phyloP scores from a whole-genome alignment of 352 stramenopile genomes.

The Aphanomyces invadans region DNA sequence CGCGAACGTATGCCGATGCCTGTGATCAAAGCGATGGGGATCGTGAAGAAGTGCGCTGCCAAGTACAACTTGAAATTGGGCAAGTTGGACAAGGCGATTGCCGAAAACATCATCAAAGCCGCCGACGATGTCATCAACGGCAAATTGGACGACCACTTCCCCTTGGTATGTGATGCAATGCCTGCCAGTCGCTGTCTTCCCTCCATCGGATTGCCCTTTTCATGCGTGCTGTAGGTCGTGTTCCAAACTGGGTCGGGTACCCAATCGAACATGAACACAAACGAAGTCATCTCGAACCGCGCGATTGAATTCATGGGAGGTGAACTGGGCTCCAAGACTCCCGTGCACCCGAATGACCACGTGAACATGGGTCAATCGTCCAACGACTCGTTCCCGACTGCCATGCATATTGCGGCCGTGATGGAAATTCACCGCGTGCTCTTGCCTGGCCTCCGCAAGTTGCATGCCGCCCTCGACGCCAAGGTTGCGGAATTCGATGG shows the following conservation, averaged over 20 bases:
- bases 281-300: conserved; percentile 93
- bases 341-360: conserved; percentile 73
- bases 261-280: conserved; percentile 98
- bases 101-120: conserved; percentile 86
- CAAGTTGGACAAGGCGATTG: conserved; percentile 69
- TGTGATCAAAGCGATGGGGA: conserved; percentile 88
- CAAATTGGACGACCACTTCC: conserved; percentile 93
- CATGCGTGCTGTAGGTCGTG: too few relatives aligned
- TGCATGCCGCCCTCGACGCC: conserved; percentile 32
- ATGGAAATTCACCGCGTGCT: conserved; percentile 41
- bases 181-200: too few relatives aligned
- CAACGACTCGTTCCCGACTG: conserved; percentile 54
- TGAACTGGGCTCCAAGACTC: conserved; percentile 65
- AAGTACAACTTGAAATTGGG: conserved; percentile 87
- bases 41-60: conserved; percentile 94
- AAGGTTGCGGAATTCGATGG: conserved; percentile 35
- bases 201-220: too few relatives aligned
- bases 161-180: too few relatives aligned
- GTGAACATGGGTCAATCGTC: conserved; percentile 67
- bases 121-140: conserved; percentile 89
- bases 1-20: conserved; percentile 90
- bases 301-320: conserved; percentile 74
- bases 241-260: conserved; percentile 91
- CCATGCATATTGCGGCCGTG: conserved; percentile 47
- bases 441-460: conserved; percentile 41